These are phyloP conservation scores for Litsea cubeba DNA, from an alignment of 164 flowering plant genomes.

Conservation along the genomic window DNA sequence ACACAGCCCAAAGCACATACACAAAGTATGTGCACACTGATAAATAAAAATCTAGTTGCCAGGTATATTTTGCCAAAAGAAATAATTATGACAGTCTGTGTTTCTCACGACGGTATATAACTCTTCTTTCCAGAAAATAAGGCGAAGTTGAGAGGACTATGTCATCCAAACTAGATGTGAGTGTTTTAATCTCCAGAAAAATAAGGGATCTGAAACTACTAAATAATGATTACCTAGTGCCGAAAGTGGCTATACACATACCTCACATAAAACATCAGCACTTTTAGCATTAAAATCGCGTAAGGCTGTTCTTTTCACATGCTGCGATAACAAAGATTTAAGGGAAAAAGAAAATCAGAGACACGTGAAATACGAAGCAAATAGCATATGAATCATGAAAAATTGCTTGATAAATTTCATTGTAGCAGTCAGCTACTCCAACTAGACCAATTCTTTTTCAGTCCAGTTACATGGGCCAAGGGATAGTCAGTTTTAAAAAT, in stretches of 20 bases:
- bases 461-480: not conserved
- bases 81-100: not conserved
- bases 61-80: not conserved
- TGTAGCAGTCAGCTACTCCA: not conserved
- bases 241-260: conserved; percentile 10
- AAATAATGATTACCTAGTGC: not conserved
- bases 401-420: not conserved
- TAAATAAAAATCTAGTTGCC: not conserved
- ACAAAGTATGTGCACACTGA: not conserved
- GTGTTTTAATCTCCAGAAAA: not conserved
- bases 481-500: not conserved
- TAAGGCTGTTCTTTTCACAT: conserved; percentile 64
- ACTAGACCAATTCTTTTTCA: not conserved
- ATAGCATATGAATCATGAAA: not conserved
- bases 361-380: not conserved
- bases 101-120: not conserved
- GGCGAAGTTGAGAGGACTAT: not conserved
- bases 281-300: conserved; percentile 62
- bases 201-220: not conserved
- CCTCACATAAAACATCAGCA: conserved; percentile 95
- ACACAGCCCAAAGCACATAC: not conserved
- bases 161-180: not conserved
- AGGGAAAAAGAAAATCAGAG: not conserved
- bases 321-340: conserved; percentile 32
- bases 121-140: not conserved